These are phyloP conservation scores for Aspergillus fischeri DNA, from an alignment of 2,329 filamentous ascomycete species.

Conservation along the genomic window DNA sequence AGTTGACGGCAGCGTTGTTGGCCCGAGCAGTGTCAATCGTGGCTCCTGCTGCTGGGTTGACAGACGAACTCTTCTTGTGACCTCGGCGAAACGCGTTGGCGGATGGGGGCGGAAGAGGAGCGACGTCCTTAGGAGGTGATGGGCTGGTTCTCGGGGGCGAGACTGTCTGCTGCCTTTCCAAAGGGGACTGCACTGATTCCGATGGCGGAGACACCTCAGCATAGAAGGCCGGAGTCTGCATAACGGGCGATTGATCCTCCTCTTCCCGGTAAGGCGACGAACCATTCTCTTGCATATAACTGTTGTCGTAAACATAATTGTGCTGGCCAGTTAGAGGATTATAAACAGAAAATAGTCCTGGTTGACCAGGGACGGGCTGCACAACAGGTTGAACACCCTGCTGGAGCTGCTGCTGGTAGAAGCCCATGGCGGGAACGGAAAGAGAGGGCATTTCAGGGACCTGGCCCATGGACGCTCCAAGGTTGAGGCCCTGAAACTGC, in stretches of 20 bases:
- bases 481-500: constrained; percentile 72
- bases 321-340: constrained; percentile 84
- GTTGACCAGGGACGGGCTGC: constrained; percentile 61
- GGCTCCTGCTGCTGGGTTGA: constrained; percentile 51
- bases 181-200: constrained; percentile 52
- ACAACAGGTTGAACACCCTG: constrained; percentile 62
- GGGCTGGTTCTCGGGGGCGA: constrained; percentile 60
- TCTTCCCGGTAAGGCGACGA: constrained; percentile 29
- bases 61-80: constrained; percentile 84
- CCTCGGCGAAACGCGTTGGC: constrained; percentile 89
- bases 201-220: constrained; percentile 80
- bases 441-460: constrained; percentile 51
- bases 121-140: constrained; percentile 64
- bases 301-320: constrained; percentile 72
- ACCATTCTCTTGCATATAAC: constrained; percentile 46
- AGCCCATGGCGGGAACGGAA: constrained; percentile 51
- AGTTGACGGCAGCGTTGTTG: constrained; percentile 49
- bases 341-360: constrained; percentile 76
- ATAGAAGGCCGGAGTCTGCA: constrained; percentile 61
- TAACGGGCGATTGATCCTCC: constrained; percentile 46
- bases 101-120: constrained; percentile 79
- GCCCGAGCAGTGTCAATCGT: constrained; percentile 46
- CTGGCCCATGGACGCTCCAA: constrained; percentile 48
- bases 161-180: constrained; percentile 61
- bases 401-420: constrained; percentile 64